Conservation (phyloP, 768 basidiomycete genomes). For the Mycena amicta region DNA sequence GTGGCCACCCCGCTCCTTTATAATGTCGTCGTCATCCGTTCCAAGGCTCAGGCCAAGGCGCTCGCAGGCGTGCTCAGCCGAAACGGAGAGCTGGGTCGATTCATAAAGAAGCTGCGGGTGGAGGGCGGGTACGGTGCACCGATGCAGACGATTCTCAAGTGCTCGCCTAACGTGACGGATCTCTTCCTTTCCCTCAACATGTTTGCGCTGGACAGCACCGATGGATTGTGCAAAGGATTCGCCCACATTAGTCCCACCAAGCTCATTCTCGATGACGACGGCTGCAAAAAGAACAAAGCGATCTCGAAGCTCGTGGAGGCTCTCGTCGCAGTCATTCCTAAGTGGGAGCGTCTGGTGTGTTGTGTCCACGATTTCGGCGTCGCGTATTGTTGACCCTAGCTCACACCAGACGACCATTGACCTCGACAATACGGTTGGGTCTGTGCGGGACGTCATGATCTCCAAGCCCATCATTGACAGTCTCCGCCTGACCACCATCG, state of each 20-base stretch:
- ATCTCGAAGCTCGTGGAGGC: neutral
- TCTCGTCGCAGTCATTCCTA: neutral
- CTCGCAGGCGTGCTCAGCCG: conserved; percentile 15
- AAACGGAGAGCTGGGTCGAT: conserved; percentile 14
- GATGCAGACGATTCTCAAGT: neutral
- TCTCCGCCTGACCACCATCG: too few relatives aligned
- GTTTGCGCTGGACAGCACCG: neutral
- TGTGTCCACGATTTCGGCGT: neutral
- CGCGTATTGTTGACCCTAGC: neutral
- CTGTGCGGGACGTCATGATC: neutral
- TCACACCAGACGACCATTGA: neutral
- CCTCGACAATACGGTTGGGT: neutral
- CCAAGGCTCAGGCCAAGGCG: conserved; percentile 22
- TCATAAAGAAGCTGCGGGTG: conserved; percentile 27
- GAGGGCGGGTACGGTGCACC: conserved; percentile 21
- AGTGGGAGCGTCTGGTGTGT: neutral
- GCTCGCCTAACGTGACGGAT: neutral
- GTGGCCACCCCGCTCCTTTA: conserved; percentile 27
- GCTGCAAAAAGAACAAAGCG: neutral
- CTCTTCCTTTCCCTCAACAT: neutral
- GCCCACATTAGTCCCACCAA: neutral
- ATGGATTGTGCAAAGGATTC: neutral
- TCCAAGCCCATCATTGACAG: neutral
- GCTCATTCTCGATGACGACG: neutral
- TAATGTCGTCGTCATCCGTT: conserved; percentile 23